phyloP scores from a whole-genome alignment of 2,329 filamentous ascomycete species.

The Teratosphaeria viscida region DNA sequence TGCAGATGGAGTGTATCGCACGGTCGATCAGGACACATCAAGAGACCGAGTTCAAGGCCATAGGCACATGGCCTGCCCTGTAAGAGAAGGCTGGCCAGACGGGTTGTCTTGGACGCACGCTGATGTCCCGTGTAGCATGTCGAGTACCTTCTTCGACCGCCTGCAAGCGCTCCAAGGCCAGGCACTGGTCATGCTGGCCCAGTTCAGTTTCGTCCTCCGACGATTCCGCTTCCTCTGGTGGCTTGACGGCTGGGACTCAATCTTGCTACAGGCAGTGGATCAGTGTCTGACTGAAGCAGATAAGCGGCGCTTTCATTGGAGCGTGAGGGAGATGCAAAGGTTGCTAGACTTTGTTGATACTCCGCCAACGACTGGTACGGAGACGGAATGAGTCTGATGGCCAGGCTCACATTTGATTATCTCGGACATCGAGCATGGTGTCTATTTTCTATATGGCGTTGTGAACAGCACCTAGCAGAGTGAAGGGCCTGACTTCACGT shows the following conservation, averaged over 20 bases:
- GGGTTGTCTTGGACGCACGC: not conserved
- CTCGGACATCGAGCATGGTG: no score
- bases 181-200: slow-evolving; percentile 12
- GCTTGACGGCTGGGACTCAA: slow-evolving; percentile 13
- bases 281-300: slow-evolving; percentile 4
- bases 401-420: not conserved
- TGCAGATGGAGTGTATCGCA: slow-evolving; percentile 5
- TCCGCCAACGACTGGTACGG: not conserved
- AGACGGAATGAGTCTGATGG: not conserved
- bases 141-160: slow-evolving; percentile 14
- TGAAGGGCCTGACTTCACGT: not conserved
- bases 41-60: slow-evolving; percentile 9
- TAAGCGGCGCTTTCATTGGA: slow-evolving; percentile 1
- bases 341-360: not conserved
- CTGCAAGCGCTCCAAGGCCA: slow-evolving; percentile 10
- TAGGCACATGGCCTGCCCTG: slow-evolving; percentile 16
- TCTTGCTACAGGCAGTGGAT: slow-evolving; percentile 12
- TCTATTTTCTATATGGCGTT: no score
- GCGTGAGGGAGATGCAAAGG: not conserved
- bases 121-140: not conserved
- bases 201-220: slow-evolving; percentile 12
- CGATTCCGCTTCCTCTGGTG: slow-evolving; percentile 14
- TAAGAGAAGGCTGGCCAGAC: not conserved
- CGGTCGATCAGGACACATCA: slow-evolving; percentile 3
- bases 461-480: not conserved